Base-by-base conservation (phyloP, 2,329 filamentous ascomycete species). In the Fonsecaea erecta region DNA sequence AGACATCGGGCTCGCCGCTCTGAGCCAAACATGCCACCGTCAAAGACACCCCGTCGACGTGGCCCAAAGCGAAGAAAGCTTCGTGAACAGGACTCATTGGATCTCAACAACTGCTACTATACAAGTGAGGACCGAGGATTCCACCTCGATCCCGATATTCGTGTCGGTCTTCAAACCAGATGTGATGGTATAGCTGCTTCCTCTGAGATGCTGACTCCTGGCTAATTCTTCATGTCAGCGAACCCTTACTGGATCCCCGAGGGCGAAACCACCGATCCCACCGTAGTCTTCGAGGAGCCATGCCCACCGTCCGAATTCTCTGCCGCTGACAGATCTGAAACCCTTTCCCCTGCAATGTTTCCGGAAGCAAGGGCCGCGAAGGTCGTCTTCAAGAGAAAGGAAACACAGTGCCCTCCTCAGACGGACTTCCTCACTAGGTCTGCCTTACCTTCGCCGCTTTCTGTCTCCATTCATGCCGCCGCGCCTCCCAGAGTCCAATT, bases 131-230 rank as follows among this genome's bases (percentile, higher is more conserved):
- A 66, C 12, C 60, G 51, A 21, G 66, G 63, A 21, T 67, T 57
- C 35, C 66, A 68, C 26, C 16, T 48, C n/a, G 66, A 70, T 55
- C 55, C 66, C 30, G 66, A 70, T 37, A 48, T 70, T 26, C 48
- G 48, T 24, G 52, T 66, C 28, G 60, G 43, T 12, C 43, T 48
- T 48, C 18, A 48, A 24, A 24, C 9, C 18, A 12, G 3, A 8
- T 18, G 12, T 1, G 7, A 48, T 24, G 43, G 43, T 48, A 48
- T 24, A 18, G n/a, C 6, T 48, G 43, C 18, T 12, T 4, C 21
- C 3, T 48, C 21, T 24, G 2, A 4, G 21, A 11, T 48, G 9
- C 21, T 48, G 21, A 48, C 43, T 2, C 43, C 21, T 18, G 3
- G 43, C 43, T 48, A 11, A 48, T 3, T 48, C 43, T 48, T 2